Evolutionary conservation across 352 stramenopile genomes (phyloP), one percentile per base, ranked within the genome.

Genomic region (Phytophthora podocarpi): DNA sequence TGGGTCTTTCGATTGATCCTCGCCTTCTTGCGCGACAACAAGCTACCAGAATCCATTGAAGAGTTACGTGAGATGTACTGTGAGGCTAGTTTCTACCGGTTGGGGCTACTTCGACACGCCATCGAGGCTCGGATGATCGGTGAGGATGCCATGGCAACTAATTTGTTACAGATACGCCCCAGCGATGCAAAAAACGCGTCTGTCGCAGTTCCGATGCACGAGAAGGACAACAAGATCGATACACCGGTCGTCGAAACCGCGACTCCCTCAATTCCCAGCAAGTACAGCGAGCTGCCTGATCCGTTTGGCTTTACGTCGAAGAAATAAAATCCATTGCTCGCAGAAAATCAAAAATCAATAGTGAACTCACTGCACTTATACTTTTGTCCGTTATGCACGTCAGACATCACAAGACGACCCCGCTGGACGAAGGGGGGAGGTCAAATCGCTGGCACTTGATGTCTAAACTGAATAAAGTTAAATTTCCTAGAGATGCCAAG

Each of bases 111-210:
- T 40, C 74, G 82, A 20, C 82, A 89, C 43, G 82, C 81, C n/a
- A 92, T 92, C 37, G 82, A 92, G 56, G 75, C 78, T 58, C 83
- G 83, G 51, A 87, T 90, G 74, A 76, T 90, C 35, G 81, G 81
- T 8, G 78, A 89, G 18, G 76, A 83, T 7, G 60, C 72, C 3
- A 72, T 85, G 59, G 66, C 51, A 7, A 47, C 56, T 5, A 76
- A 60, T 26, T 41, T 81, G 20, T 26, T 76, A 5, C 43, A 52
- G 4, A 8, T 48, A 18, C 43, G 47, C 6, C 27, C 62, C 9
- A 30, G 28, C 18, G 35, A 36, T 30, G 24, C 28, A 50, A 64
- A 16, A 11, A 32, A 2, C 16, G 2, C 16, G 13, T 2, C 45
- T 28, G 2, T 42, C 12, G 18, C 24, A 11, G 45, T 21, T 31